These are phyloP conservation scores for Acrodontium crateriforme DNA, from an alignment of 2,329 filamentous ascomycete species.

Conservation along the genomic window DNA sequence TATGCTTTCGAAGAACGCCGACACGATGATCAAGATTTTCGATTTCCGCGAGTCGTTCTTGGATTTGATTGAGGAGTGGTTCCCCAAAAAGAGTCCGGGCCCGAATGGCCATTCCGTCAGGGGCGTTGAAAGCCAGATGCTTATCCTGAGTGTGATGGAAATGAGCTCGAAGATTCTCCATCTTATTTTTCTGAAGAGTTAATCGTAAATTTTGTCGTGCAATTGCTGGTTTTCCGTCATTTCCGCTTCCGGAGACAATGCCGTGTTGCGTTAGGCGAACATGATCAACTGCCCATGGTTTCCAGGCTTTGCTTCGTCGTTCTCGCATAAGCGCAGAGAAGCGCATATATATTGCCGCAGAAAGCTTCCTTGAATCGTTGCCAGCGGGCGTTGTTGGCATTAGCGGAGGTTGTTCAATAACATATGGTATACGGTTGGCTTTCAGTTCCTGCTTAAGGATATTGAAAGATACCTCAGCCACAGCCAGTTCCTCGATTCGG, in stretches of 20 bases:
- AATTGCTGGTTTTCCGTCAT: slow-evolving; percentile 2
- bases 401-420: slow-evolving; percentile 7
- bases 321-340: slow-evolving; percentile 9
- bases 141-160: slow-evolving; percentile 34
- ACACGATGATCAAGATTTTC: slow-evolving; percentile 59
- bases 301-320: slow-evolving; percentile 6
- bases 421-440: slow-evolving; percentile 9
- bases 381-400: slow-evolving; percentile 3
- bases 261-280: slow-evolving; percentile 14
- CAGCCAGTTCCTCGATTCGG: slow-evolving; percentile 26
- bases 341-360: slow-evolving; percentile 7
- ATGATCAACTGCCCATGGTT: slow-evolving; percentile 11
- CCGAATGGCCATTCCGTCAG: slow-evolving; percentile 50
- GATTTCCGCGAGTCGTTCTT: slow-evolving; percentile 49
- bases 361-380: no score
- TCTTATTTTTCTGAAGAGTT: slow-evolving; percentile 19
- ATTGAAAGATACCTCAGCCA: slow-evolving; percentile 20
- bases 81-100: slow-evolving; percentile 46
- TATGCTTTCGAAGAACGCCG: slow-evolving; percentile 46
- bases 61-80: slow-evolving; percentile 45
- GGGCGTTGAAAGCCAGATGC: slow-evolving; percentile 48
- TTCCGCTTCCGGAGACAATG: slow-evolving; percentile 3
- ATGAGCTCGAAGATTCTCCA: slow-evolving; percentile 25
- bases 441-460: slow-evolving; percentile 15
- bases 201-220: slow-evolving; percentile 29